These are phyloP conservation scores for Trypanosoma brucei DNA, from an alignment of 208 protist genomes.

Conservation along the genomic window DNA sequence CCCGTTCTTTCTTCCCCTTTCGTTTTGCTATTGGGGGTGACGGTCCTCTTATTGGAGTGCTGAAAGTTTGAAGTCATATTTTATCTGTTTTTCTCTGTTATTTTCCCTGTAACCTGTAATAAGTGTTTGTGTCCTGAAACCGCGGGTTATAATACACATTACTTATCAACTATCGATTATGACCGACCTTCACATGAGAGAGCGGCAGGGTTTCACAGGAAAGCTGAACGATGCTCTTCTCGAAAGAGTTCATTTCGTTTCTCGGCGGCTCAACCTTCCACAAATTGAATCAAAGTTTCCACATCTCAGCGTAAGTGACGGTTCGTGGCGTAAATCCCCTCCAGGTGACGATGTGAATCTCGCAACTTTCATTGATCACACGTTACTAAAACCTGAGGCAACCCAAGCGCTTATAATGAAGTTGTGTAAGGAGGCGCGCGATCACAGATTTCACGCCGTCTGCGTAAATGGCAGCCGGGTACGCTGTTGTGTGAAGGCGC, in stretches of 20 bases:
- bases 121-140: too few species aligned
- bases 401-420: constrained; percentile 42
- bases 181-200: constrained; percentile 21
- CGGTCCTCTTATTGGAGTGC: too few species aligned
- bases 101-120: too few species aligned
- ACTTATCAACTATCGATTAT: background rate
- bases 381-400: constrained; percentile 84
- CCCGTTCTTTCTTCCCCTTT: too few species aligned
- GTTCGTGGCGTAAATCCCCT: constrained; percentile 42
- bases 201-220: constrained; percentile 55
- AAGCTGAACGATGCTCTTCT: constrained; percentile 55
- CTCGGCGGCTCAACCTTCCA: constrained; percentile 30
- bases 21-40: too few species aligned
- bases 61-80: too few species aligned
- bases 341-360: constrained; percentile 24
- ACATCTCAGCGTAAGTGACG: constrained; percentile 44
- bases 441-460: constrained; percentile 85
- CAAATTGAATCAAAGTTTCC: constrained; percentile 52
- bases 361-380: constrained; percentile 90
- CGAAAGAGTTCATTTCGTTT: constrained; percentile 46
- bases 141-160: too few species aligned
- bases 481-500: constrained; percentile 27
- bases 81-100: too few species aligned
- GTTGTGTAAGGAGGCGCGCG: constrained; percentile 86
- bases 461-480: constrained; percentile 91